Evolutionary conservation across 805 yeast genomes (phyloP), one percentile per base, ranked within the genome.

Genomic region (Cyberlindnera sargentensis): DNA sequence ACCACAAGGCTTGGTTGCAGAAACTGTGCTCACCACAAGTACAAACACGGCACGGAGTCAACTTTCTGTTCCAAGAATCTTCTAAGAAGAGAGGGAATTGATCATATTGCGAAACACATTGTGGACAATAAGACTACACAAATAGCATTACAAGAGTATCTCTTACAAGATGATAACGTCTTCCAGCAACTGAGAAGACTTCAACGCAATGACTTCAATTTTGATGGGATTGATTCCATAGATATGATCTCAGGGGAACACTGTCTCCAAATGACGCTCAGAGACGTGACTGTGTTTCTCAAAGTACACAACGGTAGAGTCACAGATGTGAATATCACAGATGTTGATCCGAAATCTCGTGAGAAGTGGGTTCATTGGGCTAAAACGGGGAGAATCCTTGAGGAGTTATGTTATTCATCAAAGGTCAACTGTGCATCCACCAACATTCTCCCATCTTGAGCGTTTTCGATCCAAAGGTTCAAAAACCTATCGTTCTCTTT

Each of bases 1-100:
- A 47, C 8, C 2, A 45, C 45, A 3, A 6, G 23, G 0, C 1
- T 58, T 38, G 66, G 69, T 26, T 79, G 85, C 51, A 61, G 85
- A 6, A 79, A 82, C 4, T 79, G 85, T 52, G 81, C 81, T 44
- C 61, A 76, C 34, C 66, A 68, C 44, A 63, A 58, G 30, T 47
- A 60, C 38, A 64, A 69, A 30, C 60, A 59, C 32, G 55, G 58
- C 10, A 40, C 50, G 5, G 52, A 66, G 6, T 67, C 70, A 1
- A 27, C 6, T 1, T 73, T 72, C 52, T 78, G 84, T 51, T 73
- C 79, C 1, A 51, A 73, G 24, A 74, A 68, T 40, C 54, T 78
- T 2, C 4, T 55, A 3, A 39, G 47, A 8, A 15, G 29, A 8
- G 23, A 20, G 0, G 31, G 4, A 8, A 3, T 45, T 1, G 25